phyloP scores from a whole-genome alignment of 805 yeast species.

The Debaryomyces maramus region DNA sequence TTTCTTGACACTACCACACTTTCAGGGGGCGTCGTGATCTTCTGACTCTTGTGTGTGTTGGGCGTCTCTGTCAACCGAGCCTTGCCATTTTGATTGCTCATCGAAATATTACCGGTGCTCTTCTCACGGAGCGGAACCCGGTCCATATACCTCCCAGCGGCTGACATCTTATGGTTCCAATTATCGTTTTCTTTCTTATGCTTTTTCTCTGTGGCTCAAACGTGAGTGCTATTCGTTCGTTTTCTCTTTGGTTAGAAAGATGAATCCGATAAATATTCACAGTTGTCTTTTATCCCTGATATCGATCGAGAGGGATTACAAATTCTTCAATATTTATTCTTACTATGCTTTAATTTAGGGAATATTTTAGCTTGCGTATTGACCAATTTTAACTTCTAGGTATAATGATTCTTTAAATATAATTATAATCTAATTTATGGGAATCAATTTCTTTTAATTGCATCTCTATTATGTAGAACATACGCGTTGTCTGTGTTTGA shows the following conservation, averaged over 20 bases:
- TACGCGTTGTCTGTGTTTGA: constrained; percentile 3
- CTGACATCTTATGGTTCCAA: neutral
- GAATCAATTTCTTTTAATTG: neutral
- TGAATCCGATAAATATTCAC: too few relatives aligned
- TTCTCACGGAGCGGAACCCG: constrained; percentile 5
- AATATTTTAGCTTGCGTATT: too few relatives aligned
- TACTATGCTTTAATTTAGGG: too few relatives aligned
- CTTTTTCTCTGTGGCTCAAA: too few relatives aligned
- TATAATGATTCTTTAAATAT: neutral
- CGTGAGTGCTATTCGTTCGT: too few relatives aligned
- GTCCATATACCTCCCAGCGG: constrained; percentile 1
- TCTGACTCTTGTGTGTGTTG: constrained; percentile 17
- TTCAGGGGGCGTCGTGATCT: constrained; percentile 41
- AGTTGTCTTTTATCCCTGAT: constrained; percentile 1
- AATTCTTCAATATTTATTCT: neutral
- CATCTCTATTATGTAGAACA: neutral
- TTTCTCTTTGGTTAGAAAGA: too few relatives aligned
- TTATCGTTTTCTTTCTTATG: too few relatives aligned
- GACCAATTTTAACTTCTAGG: too few relatives aligned
- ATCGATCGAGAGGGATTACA: neutral
- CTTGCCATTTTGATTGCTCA: constrained; percentile 1
- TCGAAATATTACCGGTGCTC: constrained; percentile 4
- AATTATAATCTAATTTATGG: constrained; percentile 1
- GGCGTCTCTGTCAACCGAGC: constrained; percentile 25
- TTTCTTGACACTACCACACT: constrained; percentile 17